Base-by-base conservation (phyloP, 2,329 filamentous ascomycete species). In the Botryosphaeria dothidea region DNA sequence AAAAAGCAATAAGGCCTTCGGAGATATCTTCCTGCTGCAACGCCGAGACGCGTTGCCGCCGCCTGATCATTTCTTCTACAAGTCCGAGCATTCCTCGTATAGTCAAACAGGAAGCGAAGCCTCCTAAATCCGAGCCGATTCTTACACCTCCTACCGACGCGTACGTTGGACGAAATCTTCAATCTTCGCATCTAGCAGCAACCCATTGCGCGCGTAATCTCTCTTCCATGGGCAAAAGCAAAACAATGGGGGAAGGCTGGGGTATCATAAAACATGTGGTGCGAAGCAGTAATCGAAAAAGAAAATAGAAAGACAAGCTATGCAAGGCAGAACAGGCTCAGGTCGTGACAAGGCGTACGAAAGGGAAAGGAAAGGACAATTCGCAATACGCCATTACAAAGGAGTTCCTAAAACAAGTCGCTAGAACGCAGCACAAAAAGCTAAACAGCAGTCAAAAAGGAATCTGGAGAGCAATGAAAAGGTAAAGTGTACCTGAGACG, bases 381-480 rank as follows among this genome's bases (percentile, higher is more conserved):
- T 27, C 27, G 41, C 19, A 34, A 38, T 51, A 54, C 48, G 48
- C 48, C 61, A 64, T 56, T 64, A 64, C 34, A 62, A 51, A 46
- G 9, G 48, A 38, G 29, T 43, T n/a, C 25, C 48, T 27, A 17
- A 52, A 29, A 41, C 49, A 34, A 4, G 29, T 63, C 65, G 65
- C 65, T 63, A 41, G 45, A 64, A 66, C 61, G 61, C 65, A 66
- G 61, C 61, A 64, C 34, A 61, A 46, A 43, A 49, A 11, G 36
- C 29, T n/a, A 31, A 49, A 27, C 19, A 49, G 60, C 19, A 58
- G 43, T 11, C 7, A 38, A 23, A 31, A 23, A 6, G 9, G 38
- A 29, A 51, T 13, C 13, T 8, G 27, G 34, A 38, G 61, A 23
- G 38, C 38, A 31, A 38, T 23, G 46, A 7, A 52, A 6, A 52